Base-by-base conservation (phyloP, 208 protist genomes). In the Wallacemonas sp. region DNA sequence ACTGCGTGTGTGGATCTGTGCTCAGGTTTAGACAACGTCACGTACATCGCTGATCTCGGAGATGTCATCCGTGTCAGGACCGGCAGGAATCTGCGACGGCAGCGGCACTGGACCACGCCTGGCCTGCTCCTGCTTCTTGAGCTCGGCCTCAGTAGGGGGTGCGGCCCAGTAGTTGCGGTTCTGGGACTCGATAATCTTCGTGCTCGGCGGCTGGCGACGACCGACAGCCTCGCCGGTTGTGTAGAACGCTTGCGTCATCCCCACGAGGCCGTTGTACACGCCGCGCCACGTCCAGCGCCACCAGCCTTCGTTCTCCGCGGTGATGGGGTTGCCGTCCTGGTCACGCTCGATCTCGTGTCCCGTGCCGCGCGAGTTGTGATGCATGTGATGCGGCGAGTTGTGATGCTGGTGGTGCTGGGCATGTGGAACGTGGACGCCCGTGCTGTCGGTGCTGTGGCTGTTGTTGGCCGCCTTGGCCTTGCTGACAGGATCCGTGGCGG, bases 261-360 rank as follows among this genome's bases (percentile, higher is more conserved):
- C 38, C n/a, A 65, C 27, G 12, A 65, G 33, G 17, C 43, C 26
- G 27, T 68, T 68, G 63, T 61, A 68, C 23, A 34, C 33, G 11
- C 60, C 30, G 32, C 63, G 63, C 33, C 47, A 56, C 12, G 24
- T 46, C 63, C 63, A 68, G 11, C 63, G 41, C 27, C 47, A 27
- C 63, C 63, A 68, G 26, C 38, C 24, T 29, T 68, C 63, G 19
- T 38, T 47, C 36, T 68, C 63, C 12, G 63, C 63, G 6, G 48
- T 63, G 39, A 54, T 2, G 3, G 44, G 34, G 17, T 57, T 55
- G 36, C 38, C 58, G 33, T 46, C 58, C 36, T n/a, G 29, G 11
- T 19, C 36, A 2, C n/a, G 39, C 23, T 62, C 44, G 17, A 63
- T 26, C 33, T 49, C 55, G n/a, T 17, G 17, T n/a, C n/a, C n/a